Conservation (phyloP, 257 asterid species). For the Plectranthus barbatus region DNA sequence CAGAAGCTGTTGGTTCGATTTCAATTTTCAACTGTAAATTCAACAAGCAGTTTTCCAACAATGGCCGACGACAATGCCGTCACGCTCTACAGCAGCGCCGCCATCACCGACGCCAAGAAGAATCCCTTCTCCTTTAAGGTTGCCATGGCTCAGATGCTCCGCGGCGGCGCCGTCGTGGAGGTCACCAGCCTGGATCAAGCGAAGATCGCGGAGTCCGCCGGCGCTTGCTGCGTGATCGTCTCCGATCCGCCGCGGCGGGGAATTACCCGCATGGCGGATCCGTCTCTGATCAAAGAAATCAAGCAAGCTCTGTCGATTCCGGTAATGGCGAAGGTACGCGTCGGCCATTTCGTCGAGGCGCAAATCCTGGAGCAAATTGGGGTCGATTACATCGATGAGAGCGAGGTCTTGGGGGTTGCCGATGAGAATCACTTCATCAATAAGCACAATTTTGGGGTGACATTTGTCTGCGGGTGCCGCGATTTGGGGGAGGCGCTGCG, state of each 20-base stretch:
- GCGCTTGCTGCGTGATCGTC: slow-evolving; percentile 65
- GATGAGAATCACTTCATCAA: slow-evolving; percentile 67
- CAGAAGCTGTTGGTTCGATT: background rate
- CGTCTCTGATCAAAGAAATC: slow-evolving; percentile 59
- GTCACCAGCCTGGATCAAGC: slow-evolving; percentile 62
- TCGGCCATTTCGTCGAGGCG: slow-evolving; percentile 87
- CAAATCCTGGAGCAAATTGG: slow-evolving; percentile 75
- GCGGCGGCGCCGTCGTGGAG: slow-evolving; percentile 76
- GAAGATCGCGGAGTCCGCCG: slow-evolving; percentile 76
- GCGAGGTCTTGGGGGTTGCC: slow-evolving; percentile 52
- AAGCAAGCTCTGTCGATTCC: slow-evolving; percentile 60
- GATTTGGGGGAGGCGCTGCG: slow-evolving; percentile 80
- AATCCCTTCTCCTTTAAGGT: slow-evolving; percentile 62
- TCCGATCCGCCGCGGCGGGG: slow-evolving; percentile 43
- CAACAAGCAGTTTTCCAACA: slow-evolving; percentile 11
- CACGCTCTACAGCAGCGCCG: slow-evolving; percentile 62
- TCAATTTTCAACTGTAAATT: slow-evolving; percentile 1
- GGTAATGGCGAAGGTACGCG: slow-evolving; percentile 57
- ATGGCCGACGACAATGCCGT: slow-evolving; percentile 80
- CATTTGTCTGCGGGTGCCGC: slow-evolving; percentile 72
- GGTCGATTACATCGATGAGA: slow-evolving; percentile 73
- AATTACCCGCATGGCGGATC: slow-evolving; percentile 83
- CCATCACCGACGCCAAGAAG: slow-evolving; percentile 59
- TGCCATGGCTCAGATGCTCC: slow-evolving; percentile 69
- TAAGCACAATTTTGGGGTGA: slow-evolving; percentile 61